A percentile compares a stretch with the other conserved stretches of the same genome.
Conservation (phyloP, 768 basidiomycete species). For the Mrakia frigida region DNA sequence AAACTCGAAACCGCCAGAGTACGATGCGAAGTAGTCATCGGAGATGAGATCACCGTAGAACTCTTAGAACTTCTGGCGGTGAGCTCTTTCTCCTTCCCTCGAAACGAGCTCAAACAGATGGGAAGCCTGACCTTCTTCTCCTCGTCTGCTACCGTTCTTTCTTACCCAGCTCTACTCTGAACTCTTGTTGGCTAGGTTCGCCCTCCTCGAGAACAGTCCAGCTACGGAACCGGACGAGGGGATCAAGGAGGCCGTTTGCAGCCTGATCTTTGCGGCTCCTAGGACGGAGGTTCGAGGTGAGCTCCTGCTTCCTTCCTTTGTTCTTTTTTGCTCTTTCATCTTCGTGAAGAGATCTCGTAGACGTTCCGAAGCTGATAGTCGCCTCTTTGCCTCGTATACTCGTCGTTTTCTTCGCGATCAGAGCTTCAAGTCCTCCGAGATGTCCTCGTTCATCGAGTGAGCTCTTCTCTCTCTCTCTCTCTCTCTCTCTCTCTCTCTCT, state of each 20-base stretch:
- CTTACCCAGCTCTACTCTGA: constrained; percentile 82
- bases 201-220: constrained; percentile 60
- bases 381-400: too few relatives aligned
- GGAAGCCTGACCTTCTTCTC: not conserved
- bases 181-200: constrained; percentile 85
- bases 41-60: constrained; percentile 79
- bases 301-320: not conserved
- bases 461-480: not conserved
- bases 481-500: too few relatives aligned
- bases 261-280: constrained; percentile 84
- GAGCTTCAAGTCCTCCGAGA: constrained; percentile 88
- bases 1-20: constrained; percentile 79
- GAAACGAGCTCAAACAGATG: not conserved
- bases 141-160: not conserved
- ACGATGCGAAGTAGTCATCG: constrained; percentile 68
- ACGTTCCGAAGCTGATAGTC: too few relatives aligned
- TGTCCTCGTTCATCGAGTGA: constrained; percentile 79
- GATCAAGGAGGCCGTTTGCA: constrained; percentile 76
- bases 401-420: too few relatives aligned
- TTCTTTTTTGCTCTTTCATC: not conserved
- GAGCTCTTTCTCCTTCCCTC: constrained; percentile 12
- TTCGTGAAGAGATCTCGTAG: too few relatives aligned
- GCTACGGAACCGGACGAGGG: constrained; percentile 73
- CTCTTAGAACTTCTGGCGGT: constrained; percentile 80
- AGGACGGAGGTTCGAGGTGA: constrained; percentile 61